Percentiles rank a stretch among this genome's conserved stretches.
These are phyloP conservation scores for Draba incana DNA, from an alignment of 345 rosid species.

Conservation along the genomic window DNA sequence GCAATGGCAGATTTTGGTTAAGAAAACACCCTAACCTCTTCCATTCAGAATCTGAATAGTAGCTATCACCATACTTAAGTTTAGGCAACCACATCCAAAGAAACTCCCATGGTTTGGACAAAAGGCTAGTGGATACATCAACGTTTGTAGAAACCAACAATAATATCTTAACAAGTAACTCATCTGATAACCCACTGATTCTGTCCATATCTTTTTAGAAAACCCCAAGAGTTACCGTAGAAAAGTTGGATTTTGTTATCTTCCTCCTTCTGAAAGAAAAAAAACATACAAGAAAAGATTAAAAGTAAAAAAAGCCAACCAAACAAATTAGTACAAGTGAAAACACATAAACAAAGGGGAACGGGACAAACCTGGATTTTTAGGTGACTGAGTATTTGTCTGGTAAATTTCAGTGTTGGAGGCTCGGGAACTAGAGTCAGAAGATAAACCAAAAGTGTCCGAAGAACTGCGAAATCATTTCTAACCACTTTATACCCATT, in stretches of 20 bases:
- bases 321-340: conserved; percentile 1
- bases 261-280: background rate
- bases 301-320: background rate
- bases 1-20: conserved; percentile 13
- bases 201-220: conserved; percentile 1
- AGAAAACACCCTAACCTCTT: background rate
- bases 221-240: background rate
- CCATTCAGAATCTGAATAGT: background rate
- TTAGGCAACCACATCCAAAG: conserved; percentile 32
- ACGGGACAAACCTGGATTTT: background rate
- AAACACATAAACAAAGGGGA: conserved; percentile 10
- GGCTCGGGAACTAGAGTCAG: background rate
- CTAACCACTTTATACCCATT: background rate
- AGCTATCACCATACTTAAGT: background rate
- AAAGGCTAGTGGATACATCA: conserved; percentile 20
- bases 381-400: background rate
- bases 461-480: background rate
- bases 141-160: conserved; percentile 14
- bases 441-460: background rate
- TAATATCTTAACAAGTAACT: conserved; percentile 17
- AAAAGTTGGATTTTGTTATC: background rate
- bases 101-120: conserved; percentile 30
- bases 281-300: background rate
- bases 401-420: background rate
- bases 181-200: conserved; percentile 10